phyloP scores from a whole-genome alignment of 371 early-diverging fungal genomes.

The Apophysomyces trapeziformis region DNA sequence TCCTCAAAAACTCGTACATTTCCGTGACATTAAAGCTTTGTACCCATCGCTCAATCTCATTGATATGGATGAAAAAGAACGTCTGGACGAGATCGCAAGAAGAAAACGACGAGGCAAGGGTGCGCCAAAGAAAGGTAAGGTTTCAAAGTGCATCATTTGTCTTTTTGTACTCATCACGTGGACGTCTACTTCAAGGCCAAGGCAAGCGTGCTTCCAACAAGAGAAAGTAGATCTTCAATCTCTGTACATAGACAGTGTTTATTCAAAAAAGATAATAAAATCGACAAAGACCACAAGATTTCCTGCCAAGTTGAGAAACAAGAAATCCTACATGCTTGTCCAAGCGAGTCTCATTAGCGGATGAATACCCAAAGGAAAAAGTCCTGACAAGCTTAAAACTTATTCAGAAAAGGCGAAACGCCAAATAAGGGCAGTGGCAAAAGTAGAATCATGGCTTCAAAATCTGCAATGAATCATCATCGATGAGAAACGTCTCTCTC shows the following conservation, averaged over 20 bases:
- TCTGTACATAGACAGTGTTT: slow-evolving; percentile 12
- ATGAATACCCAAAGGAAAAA: no score
- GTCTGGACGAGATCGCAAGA: slow-evolving; percentile 71
- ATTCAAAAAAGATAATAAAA: slow-evolving; percentile 3
- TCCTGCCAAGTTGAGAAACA: no score
- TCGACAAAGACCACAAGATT: background rate
- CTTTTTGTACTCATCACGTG: slow-evolving; percentile 9
- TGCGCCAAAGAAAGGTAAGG: slow-evolving; percentile 79
- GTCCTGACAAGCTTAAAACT: no score
- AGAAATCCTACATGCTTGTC: no score
- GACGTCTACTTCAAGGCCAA: slow-evolving; percentile 47
- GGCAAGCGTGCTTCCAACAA: slow-evolving; percentile 68
- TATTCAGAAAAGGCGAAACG: no score
- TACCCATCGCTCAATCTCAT: slow-evolving; percentile 64
- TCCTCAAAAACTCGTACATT: slow-evolving; percentile 61
- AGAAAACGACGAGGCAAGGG: slow-evolving; percentile 82
- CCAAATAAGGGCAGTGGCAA: no score
- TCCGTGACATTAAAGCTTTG: slow-evolving; percentile 64
- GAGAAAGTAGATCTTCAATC: slow-evolving; percentile 46
- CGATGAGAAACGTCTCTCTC: no score
- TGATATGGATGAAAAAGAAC: slow-evolving; percentile 68
- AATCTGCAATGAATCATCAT: no score
- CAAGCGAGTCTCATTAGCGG: no score
- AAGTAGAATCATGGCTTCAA: no score
- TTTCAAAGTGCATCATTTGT: background rate